Percentiles rank a stretch among this genome's conserved stretches.
Conservation (phyloP, 495 filamentous ascomycete genomes). For the Massariosphaeria phaeospora region DNA sequence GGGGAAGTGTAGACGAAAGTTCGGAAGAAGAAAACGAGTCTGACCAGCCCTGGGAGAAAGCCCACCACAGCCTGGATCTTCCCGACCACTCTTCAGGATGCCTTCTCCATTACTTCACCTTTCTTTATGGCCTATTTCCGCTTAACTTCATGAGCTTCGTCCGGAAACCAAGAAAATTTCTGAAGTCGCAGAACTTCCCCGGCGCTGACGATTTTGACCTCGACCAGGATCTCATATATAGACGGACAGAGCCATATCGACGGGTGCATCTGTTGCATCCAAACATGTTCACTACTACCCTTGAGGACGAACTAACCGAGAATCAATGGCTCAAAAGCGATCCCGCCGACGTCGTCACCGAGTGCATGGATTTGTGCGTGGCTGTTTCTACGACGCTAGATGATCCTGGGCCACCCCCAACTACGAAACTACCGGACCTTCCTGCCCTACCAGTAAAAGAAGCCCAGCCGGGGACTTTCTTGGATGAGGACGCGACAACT, state of each 20-base stretch:
- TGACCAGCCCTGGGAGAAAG: constrained; percentile 53
- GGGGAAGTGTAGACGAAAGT: neutral
- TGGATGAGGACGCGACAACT: constrained; percentile 33
- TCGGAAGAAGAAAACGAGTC: constrained; percentile 13
- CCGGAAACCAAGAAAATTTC: constrained; percentile 64
- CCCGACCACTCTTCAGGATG: constrained; percentile 61
- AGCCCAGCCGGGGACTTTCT: constrained; percentile 37
- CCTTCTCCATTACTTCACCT: constrained; percentile 70
- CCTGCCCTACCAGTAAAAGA: constrained; percentile 38
- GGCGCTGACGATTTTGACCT: constrained; percentile 66
- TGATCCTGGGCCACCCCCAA: constrained; percentile 38
- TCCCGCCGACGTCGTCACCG: constrained; percentile 63
- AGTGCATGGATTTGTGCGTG: constrained; percentile 56
- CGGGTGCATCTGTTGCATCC: constrained; percentile 65
- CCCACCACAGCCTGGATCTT: constrained; percentile 51
- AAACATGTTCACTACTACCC: constrained; percentile 65
- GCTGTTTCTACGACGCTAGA: constrained; percentile 35
- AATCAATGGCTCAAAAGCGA: constrained; percentile 69
- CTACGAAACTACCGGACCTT: constrained; percentile 37
- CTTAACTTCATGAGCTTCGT: constrained; percentile 74
- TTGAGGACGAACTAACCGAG: constrained; percentile 67
- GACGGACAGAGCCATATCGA: constrained; percentile 61
- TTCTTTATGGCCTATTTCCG: constrained; percentile 74
- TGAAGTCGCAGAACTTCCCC: constrained; percentile 57
- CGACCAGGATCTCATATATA: constrained; percentile 63